These are phyloP conservation scores for Papiliotrema laurentii DNA, from an alignment of 1,284 basidiomycete species.

Conservation along the genomic window DNA sequence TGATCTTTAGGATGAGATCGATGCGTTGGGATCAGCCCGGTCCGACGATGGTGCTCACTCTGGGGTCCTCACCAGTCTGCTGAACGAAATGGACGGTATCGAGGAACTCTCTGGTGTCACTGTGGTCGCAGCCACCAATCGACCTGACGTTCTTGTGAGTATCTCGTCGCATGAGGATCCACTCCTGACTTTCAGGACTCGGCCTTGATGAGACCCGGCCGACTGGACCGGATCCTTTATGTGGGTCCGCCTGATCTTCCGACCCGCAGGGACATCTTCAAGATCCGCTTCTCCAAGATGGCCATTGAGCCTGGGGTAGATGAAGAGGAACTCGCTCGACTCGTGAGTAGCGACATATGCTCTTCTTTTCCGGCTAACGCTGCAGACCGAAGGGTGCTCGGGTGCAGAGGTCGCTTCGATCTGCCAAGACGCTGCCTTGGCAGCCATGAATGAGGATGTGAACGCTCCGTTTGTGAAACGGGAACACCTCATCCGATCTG, in stretches of 20 bases:
- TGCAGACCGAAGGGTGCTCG: slow-evolving; percentile 86
- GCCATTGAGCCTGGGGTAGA: slow-evolving; percentile 67
- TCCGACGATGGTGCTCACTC: slow-evolving; percentile 59
- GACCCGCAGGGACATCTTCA: slow-evolving; percentile 78
- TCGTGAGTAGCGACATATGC: slow-evolving; percentile 55
- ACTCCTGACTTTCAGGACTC: slow-evolving; percentile 61
- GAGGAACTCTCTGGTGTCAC: slow-evolving; percentile 90
- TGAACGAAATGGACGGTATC: slow-evolving; percentile 99
- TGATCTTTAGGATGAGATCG: slow-evolving; percentile 80
- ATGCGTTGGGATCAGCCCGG: slow-evolving; percentile 81
- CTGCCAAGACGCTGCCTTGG: slow-evolving; percentile 92
- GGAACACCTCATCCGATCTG: slow-evolving; percentile 70
- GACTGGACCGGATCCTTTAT: slow-evolving; percentile 91
- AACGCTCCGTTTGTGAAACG: slow-evolving; percentile 69
- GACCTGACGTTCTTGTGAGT: slow-evolving; percentile 84
- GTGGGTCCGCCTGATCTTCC: slow-evolving; percentile 82
- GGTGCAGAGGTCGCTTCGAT: slow-evolving; percentile 90
- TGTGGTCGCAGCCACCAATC: slow-evolving; percentile 91
- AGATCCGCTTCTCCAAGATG: slow-evolving; percentile 74
- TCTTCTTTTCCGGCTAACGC: no score
- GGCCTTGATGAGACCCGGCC: slow-evolving; percentile 88
- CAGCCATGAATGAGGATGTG: slow-evolving; percentile 83
- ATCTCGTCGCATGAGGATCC: not conserved
- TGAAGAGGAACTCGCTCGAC: slow-evolving; percentile 62
- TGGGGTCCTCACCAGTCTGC: slow-evolving; percentile 86